Evolutionary conservation across 306 rosid genomes (phyloP).

Genomic region (cucumber (Cucumis sativus)): Cucumber_9930_V3 NC_026659.2:14701501-14702000

Average conservation of each 20-base stretch:
- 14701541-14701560: not conserved
- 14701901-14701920: conserved; percentile 92
- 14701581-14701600: not conserved
- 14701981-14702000: conserved; percentile 98
- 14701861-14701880: conserved; percentile 25
- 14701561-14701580: not conserved
- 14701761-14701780: not conserved
- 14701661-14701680: not conserved
- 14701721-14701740: not conserved
- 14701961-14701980: conserved; percentile 94
- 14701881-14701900: conserved; percentile 82
- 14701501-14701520: not conserved
- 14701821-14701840: not conserved
- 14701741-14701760: not conserved
- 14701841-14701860: not conserved
- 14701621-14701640: not conserved
- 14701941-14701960: conserved; percentile 69
- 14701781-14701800: not conserved
- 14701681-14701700: not conserved
- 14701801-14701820: not conserved
- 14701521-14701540: not conserved
- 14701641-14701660: not conserved
- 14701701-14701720: not conserved
- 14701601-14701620: not conserved
- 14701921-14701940: conserved; percentile 93